A percentile compares a stretch with the other conserved stretches of the same genome.
These are phyloP conservation scores for Debaryomyces tyrocola DNA, from an alignment of 805 yeast genomes.

Conservation along the genomic window DNA sequence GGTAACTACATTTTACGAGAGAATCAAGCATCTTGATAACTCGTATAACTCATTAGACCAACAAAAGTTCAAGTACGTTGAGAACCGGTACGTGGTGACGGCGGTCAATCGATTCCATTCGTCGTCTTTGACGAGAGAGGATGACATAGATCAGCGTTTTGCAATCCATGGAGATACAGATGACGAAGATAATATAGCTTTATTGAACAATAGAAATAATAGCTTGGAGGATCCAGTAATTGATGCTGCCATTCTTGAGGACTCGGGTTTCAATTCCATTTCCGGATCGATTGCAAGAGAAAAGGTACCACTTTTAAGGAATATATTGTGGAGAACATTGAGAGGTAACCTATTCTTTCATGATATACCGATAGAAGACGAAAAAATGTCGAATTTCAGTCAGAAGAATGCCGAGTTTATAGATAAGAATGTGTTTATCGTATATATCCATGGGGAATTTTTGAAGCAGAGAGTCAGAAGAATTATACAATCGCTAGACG, in stretches of 20 bases:
- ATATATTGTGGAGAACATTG: slow-evolving; percentile 43
- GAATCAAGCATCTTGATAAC: slow-evolving; percentile 38
- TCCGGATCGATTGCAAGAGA: slow-evolving; percentile 36
- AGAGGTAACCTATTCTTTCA: slow-evolving; percentile 43
- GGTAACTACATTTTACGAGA: slow-evolving; percentile 23
- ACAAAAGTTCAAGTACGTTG: slow-evolving; percentile 24
- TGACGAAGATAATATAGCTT: slow-evolving; percentile 30
- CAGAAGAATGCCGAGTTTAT: slow-evolving; percentile 15
- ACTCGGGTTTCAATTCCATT: slow-evolving; percentile 29
- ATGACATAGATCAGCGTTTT: slow-evolving; percentile 5
- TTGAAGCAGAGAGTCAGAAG: slow-evolving; percentile 33
- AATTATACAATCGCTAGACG: slow-evolving; percentile 40
- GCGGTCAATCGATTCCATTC: slow-evolving; percentile 36
- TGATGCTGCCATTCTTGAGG: slow-evolving; percentile 20
- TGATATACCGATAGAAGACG: slow-evolving; percentile 33
- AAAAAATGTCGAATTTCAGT: slow-evolving; percentile 13
- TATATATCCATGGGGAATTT: slow-evolving; percentile 42
- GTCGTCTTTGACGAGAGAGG: slow-evolving; percentile 7
- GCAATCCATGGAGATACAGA: slow-evolving; percentile 21
- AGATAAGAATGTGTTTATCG: slow-evolving; percentile 37
- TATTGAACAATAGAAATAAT: slow-evolving; percentile 20
- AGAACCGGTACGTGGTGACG: slow-evolving; percentile 35
- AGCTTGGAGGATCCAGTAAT: slow-evolving; percentile 20
- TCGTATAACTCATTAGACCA: slow-evolving; percentile 27
- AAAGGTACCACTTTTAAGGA: slow-evolving; percentile 37